Conservation (phyloP, 306 rosid genomes). For the Castanospermum australe region DNA sequence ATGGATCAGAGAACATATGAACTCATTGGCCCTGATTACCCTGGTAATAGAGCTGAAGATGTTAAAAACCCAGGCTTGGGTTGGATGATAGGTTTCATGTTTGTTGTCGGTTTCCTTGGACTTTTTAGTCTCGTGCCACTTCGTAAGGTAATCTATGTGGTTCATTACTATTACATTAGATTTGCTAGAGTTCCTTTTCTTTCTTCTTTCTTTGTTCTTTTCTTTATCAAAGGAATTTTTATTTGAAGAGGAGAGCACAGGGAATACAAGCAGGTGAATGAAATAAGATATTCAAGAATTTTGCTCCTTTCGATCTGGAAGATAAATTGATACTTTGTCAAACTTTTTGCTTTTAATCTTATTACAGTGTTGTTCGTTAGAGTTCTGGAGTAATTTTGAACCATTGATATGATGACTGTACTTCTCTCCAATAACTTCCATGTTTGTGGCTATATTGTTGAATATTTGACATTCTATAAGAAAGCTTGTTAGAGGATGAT, state of each 20-base stretch:
- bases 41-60: conserved; percentile 90
- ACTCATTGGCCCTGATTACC: conserved; percentile 84
- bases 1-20: conserved; percentile 85
- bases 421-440: not conserved
- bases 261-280: not conserved
- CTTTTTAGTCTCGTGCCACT: conserved; percentile 90
- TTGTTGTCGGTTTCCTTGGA: conserved; percentile 92
- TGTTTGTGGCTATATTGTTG: not conserved
- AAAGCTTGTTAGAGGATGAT: not conserved
- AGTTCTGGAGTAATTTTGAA: not conserved
- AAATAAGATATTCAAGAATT: not conserved
- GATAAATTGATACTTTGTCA: not conserved
- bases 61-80: conserved; percentile 78
- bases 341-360: not conserved
- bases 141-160: conserved; percentile 66
- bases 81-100: conserved; percentile 90
- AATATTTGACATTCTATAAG: not conserved
- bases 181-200: not conserved
- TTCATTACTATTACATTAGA: not conserved
- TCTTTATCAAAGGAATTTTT: not conserved
- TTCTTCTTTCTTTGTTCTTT: not conserved
- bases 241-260: not conserved
- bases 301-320: not conserved
- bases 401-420: not conserved
- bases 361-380: not conserved